Base-by-base conservation (phyloP, 2,329 filamentous ascomycete genomes). In the Pseudocercospora crystallina region DNA sequence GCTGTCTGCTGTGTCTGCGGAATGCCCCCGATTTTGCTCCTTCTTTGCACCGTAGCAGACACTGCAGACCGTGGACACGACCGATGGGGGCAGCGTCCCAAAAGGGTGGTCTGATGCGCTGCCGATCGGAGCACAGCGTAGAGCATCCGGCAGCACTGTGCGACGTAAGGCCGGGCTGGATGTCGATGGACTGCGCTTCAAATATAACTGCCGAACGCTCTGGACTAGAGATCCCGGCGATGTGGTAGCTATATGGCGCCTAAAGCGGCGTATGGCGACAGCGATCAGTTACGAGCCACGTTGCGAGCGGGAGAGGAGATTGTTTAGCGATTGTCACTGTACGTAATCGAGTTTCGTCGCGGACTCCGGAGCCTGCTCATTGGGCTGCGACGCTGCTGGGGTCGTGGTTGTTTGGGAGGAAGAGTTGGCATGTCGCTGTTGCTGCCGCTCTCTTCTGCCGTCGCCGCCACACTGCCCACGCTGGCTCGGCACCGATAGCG, bases 301-400 rank as follows among this genome's bases (percentile, higher is more conserved):
- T 42, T 42, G n/a, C 31, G 12, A 3, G 38, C 37, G 29, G 37
- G 29, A 20, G 17, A 20, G 17, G 17, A 40, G 7, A 26, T 3
- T 26, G 20, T 26, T 26, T 8, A 15, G 37, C 37, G 17, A 40
- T 9, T n/a, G 5, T n/a, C n/a, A 12, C 26, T 30, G 30, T 38
- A 49, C 47, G 40, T 34, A 44, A 49, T 49, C 47, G 47, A 44
- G 47, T 13, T 34, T 38, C 29, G 10, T 49, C 47, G 47, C 34
- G 40, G 47, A 44, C 47, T 44, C 47, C 47, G 47, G 15, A 32
- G 35, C 47, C 15, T 15, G 17, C 14, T 36, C 40, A 44, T 44
- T 49, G 47, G 29, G 26, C 34, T 14, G 11, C 13, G 26, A 42
- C 37, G 13, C 10, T 42, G 20, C 20, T 26, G 20, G 20, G 20